Evolutionary conservation across 108 stramenopile species (phyloP).

Genomic region (Skeletonema tropicum): DNA sequence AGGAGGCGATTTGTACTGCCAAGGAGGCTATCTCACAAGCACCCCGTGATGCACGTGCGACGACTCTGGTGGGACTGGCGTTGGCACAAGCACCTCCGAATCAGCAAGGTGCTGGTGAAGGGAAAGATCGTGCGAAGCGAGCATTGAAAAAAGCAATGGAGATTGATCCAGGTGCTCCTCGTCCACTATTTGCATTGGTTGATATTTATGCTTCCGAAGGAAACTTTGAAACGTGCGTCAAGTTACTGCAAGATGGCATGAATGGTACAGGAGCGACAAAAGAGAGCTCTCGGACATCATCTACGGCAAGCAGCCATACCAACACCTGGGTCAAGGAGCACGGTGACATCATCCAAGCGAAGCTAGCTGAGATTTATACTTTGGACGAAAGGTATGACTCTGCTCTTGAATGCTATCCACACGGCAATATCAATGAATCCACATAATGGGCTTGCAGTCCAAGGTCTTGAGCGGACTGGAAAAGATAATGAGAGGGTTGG

Average conservation of each 20-base stretch:
- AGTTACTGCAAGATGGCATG: conserved; percentile 65
- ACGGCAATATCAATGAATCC: conserved; percentile 78
- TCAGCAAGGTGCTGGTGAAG: conserved; percentile 46
- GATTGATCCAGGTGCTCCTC: conserved; percentile 66
- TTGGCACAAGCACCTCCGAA: conserved; percentile 55
- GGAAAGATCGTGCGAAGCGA: conserved; percentile 76
- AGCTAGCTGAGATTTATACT: conserved; percentile 78
- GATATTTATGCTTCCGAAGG: conserved; percentile 65
- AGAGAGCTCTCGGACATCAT: conserved; percentile 16
- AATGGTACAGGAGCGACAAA: conserved; percentile 54
- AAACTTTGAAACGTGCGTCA: conserved; percentile 66
- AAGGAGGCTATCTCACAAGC: conserved; percentile 77
- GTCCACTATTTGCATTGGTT: conserved; percentile 77
- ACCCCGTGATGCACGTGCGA: conserved; percentile 78
- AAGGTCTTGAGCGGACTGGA: conserved; percentile 78
- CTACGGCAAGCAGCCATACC: conserved; percentile 5
- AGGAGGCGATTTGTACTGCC: conserved; percentile 82
- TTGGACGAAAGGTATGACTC: conserved; percentile 66
- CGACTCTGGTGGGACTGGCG: conserved; percentile 82
- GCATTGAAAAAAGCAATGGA: conserved; percentile 76
- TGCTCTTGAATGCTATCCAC: conserved; percentile 78
- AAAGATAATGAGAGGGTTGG: conserved; percentile 58
- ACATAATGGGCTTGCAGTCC: conserved; percentile 60
- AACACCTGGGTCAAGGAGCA: conserved; percentile 40
- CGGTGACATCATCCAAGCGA: conserved; percentile 62